Evolutionary conservation across 2,329 filamentous ascomycete genomes (phyloP).

Genomic region (Alternaria arborescens): DNA sequence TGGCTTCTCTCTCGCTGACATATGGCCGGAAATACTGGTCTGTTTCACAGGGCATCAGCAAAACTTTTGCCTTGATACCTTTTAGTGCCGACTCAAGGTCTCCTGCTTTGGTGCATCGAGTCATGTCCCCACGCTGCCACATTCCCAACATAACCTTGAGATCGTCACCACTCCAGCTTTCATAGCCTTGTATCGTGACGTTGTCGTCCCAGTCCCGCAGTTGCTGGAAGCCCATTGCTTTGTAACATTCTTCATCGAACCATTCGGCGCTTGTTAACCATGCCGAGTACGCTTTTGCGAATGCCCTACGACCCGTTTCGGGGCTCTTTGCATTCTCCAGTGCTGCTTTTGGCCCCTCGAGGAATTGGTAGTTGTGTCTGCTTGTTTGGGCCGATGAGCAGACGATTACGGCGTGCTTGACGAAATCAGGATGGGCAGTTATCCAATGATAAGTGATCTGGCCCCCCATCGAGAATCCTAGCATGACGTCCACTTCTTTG

Average conservation of each 20-base stretch:
- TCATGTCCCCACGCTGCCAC: constrained; percentile 55
- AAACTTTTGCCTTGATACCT: constrained; percentile 47
- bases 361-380: constrained; percentile 63
- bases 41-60: constrained; percentile 53
- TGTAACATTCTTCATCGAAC: constrained; percentile 53
- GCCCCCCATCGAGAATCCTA: constrained; percentile 67
- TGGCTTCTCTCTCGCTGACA: constrained; percentile 50
- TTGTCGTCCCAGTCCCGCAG: constrained; percentile 41
- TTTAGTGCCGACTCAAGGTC: constrained; percentile 46
- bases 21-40: constrained; percentile 55
- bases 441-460: constrained; percentile 64
- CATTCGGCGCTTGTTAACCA: constrained; percentile 54
- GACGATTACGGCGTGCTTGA: constrained; percentile 55
- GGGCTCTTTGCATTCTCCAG: constrained; percentile 56
- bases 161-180: constrained; percentile 49
- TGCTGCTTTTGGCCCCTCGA: constrained; percentile 63
- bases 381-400: constrained; percentile 62
- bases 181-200: constrained; percentile 26
- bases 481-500: constrained; percentile 55
- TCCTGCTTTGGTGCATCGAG: constrained; percentile 34
- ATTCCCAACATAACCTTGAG: constrained; percentile 50
- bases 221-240: constrained; percentile 39
- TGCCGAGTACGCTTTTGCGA: constrained; percentile 51
- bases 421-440: constrained; percentile 59
- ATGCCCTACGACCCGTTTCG: constrained; percentile 42